phyloP scores from a whole-genome alignment of 2,329 filamentous ascomycete genomes.

The Cytospora mali region DNA sequence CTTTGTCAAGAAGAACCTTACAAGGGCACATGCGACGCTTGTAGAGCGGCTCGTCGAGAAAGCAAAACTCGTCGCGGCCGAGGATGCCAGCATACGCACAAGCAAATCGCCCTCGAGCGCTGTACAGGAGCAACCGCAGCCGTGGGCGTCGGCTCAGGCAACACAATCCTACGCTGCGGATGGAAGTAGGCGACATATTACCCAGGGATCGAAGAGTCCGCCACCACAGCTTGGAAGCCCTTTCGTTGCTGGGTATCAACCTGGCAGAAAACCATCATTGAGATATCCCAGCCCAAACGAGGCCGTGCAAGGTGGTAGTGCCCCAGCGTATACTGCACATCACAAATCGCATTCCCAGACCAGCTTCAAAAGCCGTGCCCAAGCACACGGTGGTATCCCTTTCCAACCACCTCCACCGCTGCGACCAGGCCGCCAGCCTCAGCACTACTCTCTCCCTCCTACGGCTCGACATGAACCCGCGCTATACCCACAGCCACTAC shows the following conservation, averaged over 20 bases:
- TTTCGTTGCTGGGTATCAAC: constrained; percentile 11
- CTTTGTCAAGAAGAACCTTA: constrained; percentile 83
- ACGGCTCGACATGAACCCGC: not conserved
- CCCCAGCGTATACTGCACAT: not conserved
- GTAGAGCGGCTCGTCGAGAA: constrained; percentile 65
- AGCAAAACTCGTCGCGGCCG: constrained; percentile 41
- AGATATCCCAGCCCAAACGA: constrained; percentile 1
- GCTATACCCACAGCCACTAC: constrained; percentile 19
- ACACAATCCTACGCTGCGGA: not conserved
- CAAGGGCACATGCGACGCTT: constrained; percentile 71
- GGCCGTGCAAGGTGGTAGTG: not conserved
- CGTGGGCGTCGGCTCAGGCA: constrained; percentile 14
- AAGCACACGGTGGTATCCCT: not conserved
- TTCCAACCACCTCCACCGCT: not conserved
- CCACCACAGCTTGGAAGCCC: constrained; percentile 28
- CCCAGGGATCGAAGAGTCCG: constrained; percentile 26
- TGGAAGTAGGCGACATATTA: not conserved
- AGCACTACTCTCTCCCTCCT: not conserved
- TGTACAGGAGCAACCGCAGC: constrained; percentile 1
- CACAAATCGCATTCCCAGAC: constrained; percentile 6
- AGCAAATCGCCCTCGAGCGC: not conserved
- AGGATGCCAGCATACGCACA: not conserved
- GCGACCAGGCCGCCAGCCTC: not conserved
- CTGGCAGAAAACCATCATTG: not conserved
- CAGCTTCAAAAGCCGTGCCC: not conserved